Evolutionary conservation across 2,329 filamentous ascomycete genomes (phyloP).

Genomic region (Colletotrichum sp.): DNA sequence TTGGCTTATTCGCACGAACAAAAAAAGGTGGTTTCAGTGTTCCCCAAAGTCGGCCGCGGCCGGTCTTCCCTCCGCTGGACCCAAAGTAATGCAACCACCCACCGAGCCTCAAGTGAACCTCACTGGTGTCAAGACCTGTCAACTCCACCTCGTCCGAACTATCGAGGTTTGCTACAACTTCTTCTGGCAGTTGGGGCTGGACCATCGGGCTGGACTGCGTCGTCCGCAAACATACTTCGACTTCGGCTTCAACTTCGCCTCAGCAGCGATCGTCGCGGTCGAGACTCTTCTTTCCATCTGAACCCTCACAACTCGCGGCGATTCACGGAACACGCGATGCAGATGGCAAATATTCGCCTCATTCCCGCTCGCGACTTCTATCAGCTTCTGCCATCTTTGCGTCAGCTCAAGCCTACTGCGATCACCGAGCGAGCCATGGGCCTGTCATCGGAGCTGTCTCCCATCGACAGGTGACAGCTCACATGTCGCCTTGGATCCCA

Average conservation of each 20-base stretch:
- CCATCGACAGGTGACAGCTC: constrained; percentile 7
- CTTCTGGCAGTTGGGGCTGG: neutral
- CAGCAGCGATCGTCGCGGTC: neutral
- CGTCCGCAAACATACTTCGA: neutral
- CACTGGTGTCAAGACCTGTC: neutral
- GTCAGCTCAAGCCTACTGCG: neutral
- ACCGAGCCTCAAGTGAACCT: neutral
- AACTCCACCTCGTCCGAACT: neutral
- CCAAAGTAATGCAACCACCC: neutral
- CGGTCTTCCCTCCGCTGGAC: neutral
- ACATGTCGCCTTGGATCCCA: neutral
- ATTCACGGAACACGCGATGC: neutral
- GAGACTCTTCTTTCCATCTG: neutral
- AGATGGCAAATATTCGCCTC: neutral
- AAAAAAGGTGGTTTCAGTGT: neutral
- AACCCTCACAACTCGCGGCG: neutral
- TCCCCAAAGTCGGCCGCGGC: neutral
- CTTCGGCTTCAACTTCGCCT: neutral
- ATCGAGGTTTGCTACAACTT: neutral
- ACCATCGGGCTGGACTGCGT: neutral
- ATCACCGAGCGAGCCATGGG: neutral
- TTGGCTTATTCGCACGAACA: neutral
- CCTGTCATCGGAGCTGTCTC: neutral
- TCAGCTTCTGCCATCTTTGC: neutral
- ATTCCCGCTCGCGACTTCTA: neutral